Evolutionary conservation across 208 protist genomes (phyloP).

Genomic region (Leishmania aethiopica): DNA sequence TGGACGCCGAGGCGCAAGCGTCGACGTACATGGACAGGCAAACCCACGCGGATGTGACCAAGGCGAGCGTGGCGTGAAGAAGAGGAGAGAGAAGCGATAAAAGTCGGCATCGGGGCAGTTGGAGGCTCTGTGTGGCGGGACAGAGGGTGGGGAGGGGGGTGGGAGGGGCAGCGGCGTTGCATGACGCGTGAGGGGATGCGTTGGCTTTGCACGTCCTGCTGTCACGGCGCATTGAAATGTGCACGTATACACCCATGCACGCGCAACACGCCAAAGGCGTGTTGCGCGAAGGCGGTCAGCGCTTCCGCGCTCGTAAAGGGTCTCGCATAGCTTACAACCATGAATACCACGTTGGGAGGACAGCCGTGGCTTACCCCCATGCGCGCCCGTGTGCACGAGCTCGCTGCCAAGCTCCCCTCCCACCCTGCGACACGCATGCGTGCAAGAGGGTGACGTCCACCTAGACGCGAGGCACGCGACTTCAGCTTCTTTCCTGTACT

Average conservation of each 20-base stretch:
- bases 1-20: background rate
- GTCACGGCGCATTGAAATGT: background rate
- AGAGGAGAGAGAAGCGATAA: background rate
- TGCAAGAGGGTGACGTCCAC: background rate
- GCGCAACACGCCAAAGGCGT: background rate
- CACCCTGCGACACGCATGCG: background rate
- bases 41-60: background rate
- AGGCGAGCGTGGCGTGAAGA: background rate
- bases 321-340: background rate
- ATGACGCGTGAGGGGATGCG: background rate
- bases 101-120: background rate
- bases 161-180: background rate
- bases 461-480: background rate
- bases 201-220: background rate
- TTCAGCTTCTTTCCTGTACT: background rate
- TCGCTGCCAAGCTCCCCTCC: background rate
- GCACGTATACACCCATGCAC: background rate
- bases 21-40: background rate
- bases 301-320: background rate
- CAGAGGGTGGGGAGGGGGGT: background rate
- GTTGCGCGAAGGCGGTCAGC: background rate
- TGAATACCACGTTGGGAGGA: background rate
- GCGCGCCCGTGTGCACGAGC: background rate
- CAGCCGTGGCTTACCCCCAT: background rate
- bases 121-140: background rate